Base-by-base conservation (phyloP, 768 basidiomycete species). In the Lactifluus rugatus region DNA sequence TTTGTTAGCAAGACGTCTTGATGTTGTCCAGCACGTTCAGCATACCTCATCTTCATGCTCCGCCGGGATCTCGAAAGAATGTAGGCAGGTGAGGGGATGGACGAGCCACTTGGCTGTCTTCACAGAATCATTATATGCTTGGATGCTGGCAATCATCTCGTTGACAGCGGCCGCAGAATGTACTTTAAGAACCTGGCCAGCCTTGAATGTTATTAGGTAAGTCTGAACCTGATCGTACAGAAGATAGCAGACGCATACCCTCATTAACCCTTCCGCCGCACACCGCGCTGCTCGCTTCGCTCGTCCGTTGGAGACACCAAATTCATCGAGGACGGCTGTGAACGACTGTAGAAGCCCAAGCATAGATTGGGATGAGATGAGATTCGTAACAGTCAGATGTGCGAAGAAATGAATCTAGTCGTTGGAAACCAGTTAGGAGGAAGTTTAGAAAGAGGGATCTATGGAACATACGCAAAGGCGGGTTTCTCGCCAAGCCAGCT, bases 331-430 rank as follows among this genome's bases (percentile, higher is more conserved):
- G 3, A 95, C 94, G 1, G 85, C 78, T 2, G 84, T 82, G 69
- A 96, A 90, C 0, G 93, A 87, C 62, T 86, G 83, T 25, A 96
- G 77, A 28, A 96, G 80, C 7, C 83, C 78, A 45, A 87, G 74
- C 77, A 97, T 81, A 2, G 93, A 94, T 9, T 84, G 80, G 0
- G 83, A 69, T 2, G 89, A 84, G 51, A 97, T 79, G 1, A 94
- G 72, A 55, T 80, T 79, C 1, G 90, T 83, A 2, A 86, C 77
- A 31, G 89, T 85, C 47, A 96, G 72, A 66, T 94, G 89, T 1
- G 93, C 87, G 67, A 98, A 96, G 70, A 98, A 89, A 61, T 93
- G 90, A 14, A 97, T 85, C 94, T 98, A 51, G 36, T 14, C 36
- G 19, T 37, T 5, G 48, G 28, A 19, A 28, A 34, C 32, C 37